Base-by-base conservation (phyloP, 139 green algal genomes). In the Mychonastes homosphaera region DNA sequence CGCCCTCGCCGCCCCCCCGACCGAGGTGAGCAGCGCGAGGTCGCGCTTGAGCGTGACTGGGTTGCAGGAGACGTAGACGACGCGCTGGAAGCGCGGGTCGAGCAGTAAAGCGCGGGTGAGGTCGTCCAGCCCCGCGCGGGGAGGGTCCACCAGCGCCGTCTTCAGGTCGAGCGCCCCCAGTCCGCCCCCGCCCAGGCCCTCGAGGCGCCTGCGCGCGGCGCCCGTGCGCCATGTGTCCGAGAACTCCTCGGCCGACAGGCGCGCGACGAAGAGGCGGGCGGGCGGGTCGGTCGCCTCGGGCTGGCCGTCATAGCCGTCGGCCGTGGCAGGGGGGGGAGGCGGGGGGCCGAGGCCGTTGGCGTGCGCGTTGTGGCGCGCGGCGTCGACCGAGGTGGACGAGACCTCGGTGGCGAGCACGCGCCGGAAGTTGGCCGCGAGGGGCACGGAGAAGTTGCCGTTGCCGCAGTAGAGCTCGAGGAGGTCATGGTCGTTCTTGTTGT, bases 11-110 rank as follows among this genome's bases (percentile, higher is more conserved):
- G n/a, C n/a, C n/a, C n/a, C n/a, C n/a, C n/a, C n/a, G n/a, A n/a
- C n/a, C n/a, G n/a, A n/a, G n/a, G n/a, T n/a, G n/a, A n/a, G n/a
- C n/a, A n/a, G n/a, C n/a, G n/a, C n/a, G n/a, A 94, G 54, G 70
- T 95, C 89, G 15, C 58, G 68, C 19, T 66, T 44, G 34, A 95
- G 71, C 5, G 85, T 93, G 48, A 78, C 77, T 0, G 89, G 89
- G 74, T 97, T 97, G 78, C 90, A 97, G 33, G 71, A 87, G 49
- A 97, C 84, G 76, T 97, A 97, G 5, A 96, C 72, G 9, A 96
- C 75, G 13, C 65, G 66, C 12, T 88, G 69, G 33, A 63, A 61
- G 18, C 16, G 15, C 16, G n/a, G n/a, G n/a, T 58, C 56, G 36
- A 48, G 34, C 26, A 72, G 47, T 43, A 73, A 56, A 41, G 62